phyloP scores from a whole-genome alignment of 495 filamentous ascomycete genomes.

The Tuber aestivum region DNA sequence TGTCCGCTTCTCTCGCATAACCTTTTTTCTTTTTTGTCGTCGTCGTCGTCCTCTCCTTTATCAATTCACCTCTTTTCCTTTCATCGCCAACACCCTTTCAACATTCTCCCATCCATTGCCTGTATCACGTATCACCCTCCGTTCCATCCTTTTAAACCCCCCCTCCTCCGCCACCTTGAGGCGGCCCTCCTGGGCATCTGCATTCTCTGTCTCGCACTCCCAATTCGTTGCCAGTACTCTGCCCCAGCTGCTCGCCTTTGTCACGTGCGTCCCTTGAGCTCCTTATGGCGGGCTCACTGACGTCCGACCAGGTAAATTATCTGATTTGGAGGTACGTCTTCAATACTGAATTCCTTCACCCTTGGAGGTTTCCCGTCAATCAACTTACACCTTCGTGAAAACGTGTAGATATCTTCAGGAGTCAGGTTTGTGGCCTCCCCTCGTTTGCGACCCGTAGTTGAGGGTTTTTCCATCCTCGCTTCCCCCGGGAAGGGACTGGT shows the following conservation, averaged over 20 bases:
- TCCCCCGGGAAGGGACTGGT: constrained; percentile 19
- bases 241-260: constrained; percentile 11
- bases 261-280: constrained; percentile 38
- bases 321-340: constrained; percentile 79
- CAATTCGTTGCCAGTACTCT: constrained; percentile 36
- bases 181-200: neutral
- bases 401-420: constrained; percentile 74
- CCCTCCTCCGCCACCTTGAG: neutral
- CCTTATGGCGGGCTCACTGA: constrained; percentile 51
- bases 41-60: constrained; percentile 5
- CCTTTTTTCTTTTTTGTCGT: constrained; percentile 22
- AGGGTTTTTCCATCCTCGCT: constrained; percentile 9
- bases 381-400: constrained; percentile 37
- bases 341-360: constrained; percentile 48
- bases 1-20: constrained; percentile 22
- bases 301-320: constrained; percentile 94
- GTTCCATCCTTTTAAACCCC: neutral
- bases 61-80: constrained; percentile 8
- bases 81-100: neutral
- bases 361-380: constrained; percentile 29
- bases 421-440: constrained; percentile 61
- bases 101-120: constrained; percentile 37
- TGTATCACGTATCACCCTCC: constrained; percentile 20
- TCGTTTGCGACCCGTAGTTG: constrained; percentile 11
- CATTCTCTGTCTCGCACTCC: constrained; percentile 36